These are phyloP conservation scores for Laguncularia racemosa DNA, from an alignment of 345 rosid species.

Conservation along the genomic window DNA sequence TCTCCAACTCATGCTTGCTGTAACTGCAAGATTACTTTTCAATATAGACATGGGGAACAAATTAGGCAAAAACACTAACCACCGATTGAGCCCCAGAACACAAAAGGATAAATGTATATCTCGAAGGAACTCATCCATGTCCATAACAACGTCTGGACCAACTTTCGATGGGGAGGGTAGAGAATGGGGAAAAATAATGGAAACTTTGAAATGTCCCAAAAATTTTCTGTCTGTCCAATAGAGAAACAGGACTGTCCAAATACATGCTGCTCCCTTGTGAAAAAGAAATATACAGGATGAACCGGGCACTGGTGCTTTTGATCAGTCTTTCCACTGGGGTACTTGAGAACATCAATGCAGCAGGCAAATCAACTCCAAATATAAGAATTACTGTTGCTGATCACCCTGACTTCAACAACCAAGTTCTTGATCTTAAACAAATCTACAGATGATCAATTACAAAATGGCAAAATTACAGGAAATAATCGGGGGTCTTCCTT, in stretches of 20 bases:
- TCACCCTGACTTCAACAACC: slow-evolving; percentile 33
- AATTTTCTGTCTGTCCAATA: slow-evolving; percentile 10
- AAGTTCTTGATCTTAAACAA: slow-evolving; percentile 21
- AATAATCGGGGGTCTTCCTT: slow-evolving; percentile 94
- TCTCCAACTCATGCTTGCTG: too few species aligned
- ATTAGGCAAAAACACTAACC: too few species aligned
- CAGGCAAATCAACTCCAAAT: slow-evolving; percentile 27
- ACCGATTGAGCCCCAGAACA: too few species aligned
- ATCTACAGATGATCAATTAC: slow-evolving; percentile 52
- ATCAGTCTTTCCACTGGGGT: slow-evolving; percentile 15
- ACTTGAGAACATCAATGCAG: slow-evolving; percentile 26
- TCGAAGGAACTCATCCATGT: not conserved
- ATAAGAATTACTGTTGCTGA: slow-evolving; percentile 30
- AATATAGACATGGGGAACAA: too few species aligned
- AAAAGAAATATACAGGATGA: slow-evolving; percentile 28
- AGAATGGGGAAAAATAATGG: slow-evolving; percentile 3
- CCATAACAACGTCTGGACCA: not conserved
- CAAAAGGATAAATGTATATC: too few species aligned
- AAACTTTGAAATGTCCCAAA: slow-evolving; percentile 4
- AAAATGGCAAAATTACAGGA: slow-evolving; percentile 57
- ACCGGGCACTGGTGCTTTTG: slow-evolving; percentile 15
- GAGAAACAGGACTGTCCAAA: slow-evolving; percentile 18
- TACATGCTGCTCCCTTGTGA: slow-evolving; percentile 24
- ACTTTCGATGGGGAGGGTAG: not conserved
- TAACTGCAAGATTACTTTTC: too few species aligned